Evolutionary conservation across 768 basidiomycete genomes (phyloP), one percentile per base, ranked within the genome.

Genomic region (Tulasnella sp.): DNA sequence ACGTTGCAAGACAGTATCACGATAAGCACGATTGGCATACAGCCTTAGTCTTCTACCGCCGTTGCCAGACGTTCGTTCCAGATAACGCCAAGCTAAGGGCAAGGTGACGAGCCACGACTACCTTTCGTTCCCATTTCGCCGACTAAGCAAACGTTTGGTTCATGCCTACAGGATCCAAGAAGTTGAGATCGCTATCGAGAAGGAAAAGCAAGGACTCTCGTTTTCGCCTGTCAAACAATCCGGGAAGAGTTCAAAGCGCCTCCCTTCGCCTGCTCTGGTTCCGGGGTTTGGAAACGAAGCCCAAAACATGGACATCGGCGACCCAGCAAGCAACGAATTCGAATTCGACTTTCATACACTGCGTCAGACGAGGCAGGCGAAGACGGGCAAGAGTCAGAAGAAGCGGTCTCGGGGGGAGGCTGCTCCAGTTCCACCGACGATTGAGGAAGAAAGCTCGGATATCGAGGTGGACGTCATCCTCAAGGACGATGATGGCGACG

Each of bases 21-120:
- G 91, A 93, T 82, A 91, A 91, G 93, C 91, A 91, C n/a, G 89
- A 93, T 80, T 85, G 93, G n/a, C 86, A 90, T 80, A 87, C 89
- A 1, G 93, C 93, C 2, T 86, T 95, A 49, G 91, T 93, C 74
- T 87, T 94, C 19, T 95, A 94, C 81, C 89, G 90, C 81, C 91
- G 92, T 80, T 93, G 93, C 25, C 90, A 91, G 82, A 86, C 86
- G 6, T 94, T 93, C 79, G 92, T 93, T 69, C 93, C 93, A n/a
- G 91, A 93, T 76, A 94, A 95, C 81, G 82, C 88, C 83, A 94
- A 93, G 82, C 86, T 95, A 70, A 89, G 90, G 87, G 92, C 92
- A 86, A 91, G 93, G 93, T 94, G 87, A 88, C 90, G 90, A 86
- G 89, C 81, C 25, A 29, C 11, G 29, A 11, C 58, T 83, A 89